Conservation (phyloP, 176 grass and related monocot genomes). For the Zizania latifolia region DNA sequence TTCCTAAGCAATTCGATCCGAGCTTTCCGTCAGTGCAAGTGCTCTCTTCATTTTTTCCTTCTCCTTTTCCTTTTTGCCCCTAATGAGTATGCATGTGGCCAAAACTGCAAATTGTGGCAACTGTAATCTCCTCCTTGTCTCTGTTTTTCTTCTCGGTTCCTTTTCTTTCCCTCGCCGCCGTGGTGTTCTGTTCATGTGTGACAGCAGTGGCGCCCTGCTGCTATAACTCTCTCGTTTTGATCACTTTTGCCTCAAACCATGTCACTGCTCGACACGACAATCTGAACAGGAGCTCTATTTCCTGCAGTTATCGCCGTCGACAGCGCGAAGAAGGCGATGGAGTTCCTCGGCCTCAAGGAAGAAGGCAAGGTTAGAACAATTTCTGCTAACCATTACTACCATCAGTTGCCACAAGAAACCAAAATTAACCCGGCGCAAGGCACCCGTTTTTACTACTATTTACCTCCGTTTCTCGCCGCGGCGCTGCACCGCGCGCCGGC, state of each 20-base stretch:
- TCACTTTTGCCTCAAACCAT: not conserved
- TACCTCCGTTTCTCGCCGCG: not conserved
- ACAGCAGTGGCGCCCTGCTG: not conserved
- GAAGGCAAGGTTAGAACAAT: slow-evolving; percentile 38
- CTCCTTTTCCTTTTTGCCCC: not conserved
- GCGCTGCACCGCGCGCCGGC: slow-evolving; percentile 9
- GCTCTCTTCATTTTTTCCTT: not conserved
- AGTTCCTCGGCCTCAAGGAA: slow-evolving; percentile 75
- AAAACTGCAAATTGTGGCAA: not conserved
- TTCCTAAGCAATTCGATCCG: not conserved
- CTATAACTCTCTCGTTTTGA: not conserved
- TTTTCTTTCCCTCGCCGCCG: not conserved
- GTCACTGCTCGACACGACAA: not conserved
- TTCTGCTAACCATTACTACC: not conserved
- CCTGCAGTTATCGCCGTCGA: slow-evolving; percentile 81
- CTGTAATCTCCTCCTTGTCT: not conserved
- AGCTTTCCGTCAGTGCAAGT: not conserved
- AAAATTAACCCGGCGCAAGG: not conserved
- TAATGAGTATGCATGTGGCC: not conserved
- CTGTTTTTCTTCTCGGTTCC: not conserved
- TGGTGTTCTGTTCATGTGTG: not conserved
- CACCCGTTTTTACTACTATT: not conserved
- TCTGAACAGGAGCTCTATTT: not conserved
- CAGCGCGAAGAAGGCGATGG: slow-evolving; percentile 86
- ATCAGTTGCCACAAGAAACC: not conserved